These are phyloP conservation scores for Pythium vanterpoolii DNA, from an alignment of 352 stramenopile genomes.

Conservation along the genomic window DNA sequence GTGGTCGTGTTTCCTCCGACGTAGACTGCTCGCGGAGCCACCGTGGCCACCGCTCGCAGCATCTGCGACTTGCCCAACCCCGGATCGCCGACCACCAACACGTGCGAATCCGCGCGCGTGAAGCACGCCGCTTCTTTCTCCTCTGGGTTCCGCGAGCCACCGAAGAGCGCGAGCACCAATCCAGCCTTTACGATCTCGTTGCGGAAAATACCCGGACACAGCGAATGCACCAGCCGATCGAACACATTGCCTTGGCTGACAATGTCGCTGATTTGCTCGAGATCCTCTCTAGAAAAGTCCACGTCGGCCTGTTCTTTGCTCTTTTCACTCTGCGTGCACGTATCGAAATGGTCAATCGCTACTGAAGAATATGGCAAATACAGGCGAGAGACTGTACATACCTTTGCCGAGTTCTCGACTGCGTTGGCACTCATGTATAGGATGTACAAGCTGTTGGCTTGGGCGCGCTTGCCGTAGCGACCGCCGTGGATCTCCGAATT, in stretches of 20 bases:
- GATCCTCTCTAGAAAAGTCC: constrained; percentile 78
- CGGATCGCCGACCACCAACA: constrained; percentile 93
- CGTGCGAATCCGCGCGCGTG: constrained; percentile 88
- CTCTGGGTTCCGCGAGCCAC: constrained; percentile 65
- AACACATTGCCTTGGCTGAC: constrained; percentile 80
- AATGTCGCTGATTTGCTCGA: constrained; percentile 84
- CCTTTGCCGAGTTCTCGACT: constrained; percentile 45
- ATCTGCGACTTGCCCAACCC: constrained; percentile 93
- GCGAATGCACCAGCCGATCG: constrained; percentile 86
- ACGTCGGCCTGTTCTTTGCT: constrained; percentile 29
- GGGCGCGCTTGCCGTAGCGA: constrained; percentile 68
- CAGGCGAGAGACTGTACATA: neutral
- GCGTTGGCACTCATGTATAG: constrained; percentile 89
- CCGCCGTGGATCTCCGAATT: constrained; percentile 87
- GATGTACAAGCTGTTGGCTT: constrained; percentile 84
- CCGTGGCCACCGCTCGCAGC: constrained; percentile 75
- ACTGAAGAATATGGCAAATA: no score
- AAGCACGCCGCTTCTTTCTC: constrained; percentile 30
- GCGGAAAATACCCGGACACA: constrained; percentile 95
- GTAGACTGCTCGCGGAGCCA: constrained; percentile 91
- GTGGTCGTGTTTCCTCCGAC: constrained; percentile 93
- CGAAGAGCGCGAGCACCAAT: constrained; percentile 90
- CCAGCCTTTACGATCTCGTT: constrained; percentile 94
- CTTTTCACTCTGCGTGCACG: constrained; percentile 16
- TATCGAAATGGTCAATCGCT: no score